These are phyloP conservation scores for Kazachstania viticola DNA, from an alignment of 805 yeast species.

Conservation along the genomic window DNA sequence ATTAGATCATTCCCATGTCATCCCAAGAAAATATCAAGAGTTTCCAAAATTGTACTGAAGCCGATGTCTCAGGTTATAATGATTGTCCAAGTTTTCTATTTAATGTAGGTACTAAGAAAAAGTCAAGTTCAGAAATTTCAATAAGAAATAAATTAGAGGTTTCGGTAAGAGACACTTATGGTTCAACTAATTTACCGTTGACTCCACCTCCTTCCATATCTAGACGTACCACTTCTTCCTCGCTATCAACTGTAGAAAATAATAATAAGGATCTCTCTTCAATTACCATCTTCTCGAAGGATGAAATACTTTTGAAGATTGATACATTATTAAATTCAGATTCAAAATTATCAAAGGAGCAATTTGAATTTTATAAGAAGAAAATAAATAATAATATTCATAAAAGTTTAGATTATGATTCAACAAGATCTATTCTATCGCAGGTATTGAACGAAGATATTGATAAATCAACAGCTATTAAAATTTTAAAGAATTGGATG, in stretches of 20 bases:
- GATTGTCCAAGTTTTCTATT: conserved; percentile 31
- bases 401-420: conserved; percentile 18
- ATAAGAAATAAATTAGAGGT: conserved; percentile 4
- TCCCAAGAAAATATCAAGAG: conserved; percentile 8
- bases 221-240: no score
- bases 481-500: conserved; percentile 39
- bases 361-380: conserved; percentile 32
- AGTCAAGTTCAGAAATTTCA: neutral
- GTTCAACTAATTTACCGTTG: conserved; percentile 10
- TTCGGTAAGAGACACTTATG: conserved; percentile 10
- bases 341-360: conserved; percentile 30
- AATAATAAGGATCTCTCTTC: no score
- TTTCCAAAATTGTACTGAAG: conserved; percentile 31
- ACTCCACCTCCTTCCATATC: conserved; percentile 15
- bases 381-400: conserved; percentile 28
- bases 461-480: conserved; percentile 25
- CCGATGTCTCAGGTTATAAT: conserved; percentile 33
- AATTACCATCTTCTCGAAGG: no score
- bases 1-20: neutral
- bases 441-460: conserved; percentile 14
- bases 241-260: no score
- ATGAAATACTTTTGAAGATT: conserved; percentile 15
- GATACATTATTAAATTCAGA: conserved; percentile 17
- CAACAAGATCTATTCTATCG: conserved; percentile 20
- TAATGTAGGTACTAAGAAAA: conserved; percentile 11